Evolutionary conservation across 2,329 filamentous ascomycete species (phyloP).

Genomic region (Alternaria hordeiaustralica): DNA sequence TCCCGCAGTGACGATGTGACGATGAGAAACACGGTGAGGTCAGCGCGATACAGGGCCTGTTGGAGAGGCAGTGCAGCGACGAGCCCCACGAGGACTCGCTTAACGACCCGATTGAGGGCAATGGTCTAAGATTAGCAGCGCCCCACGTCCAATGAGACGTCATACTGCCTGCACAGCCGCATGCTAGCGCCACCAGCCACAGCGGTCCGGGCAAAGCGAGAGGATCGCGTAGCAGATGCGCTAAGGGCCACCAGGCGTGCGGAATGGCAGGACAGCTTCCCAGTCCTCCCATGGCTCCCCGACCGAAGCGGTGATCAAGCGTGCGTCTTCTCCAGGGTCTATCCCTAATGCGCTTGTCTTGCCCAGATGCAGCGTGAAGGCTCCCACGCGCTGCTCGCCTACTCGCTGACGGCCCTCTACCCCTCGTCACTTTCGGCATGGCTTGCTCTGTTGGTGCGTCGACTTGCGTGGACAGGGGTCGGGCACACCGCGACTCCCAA

Average conservation of each 20-base stretch:
- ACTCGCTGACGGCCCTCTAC: slow-evolving; percentile 30
- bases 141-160: slow-evolving; percentile 22
- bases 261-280: slow-evolving; percentile 19
- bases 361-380: slow-evolving; percentile 31
- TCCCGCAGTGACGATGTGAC: slow-evolving; percentile 15
- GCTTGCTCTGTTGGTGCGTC: slow-evolving; percentile 24
- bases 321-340: slow-evolving; percentile 26
- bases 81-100: slow-evolving; percentile 25
- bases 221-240: slow-evolving; percentile 27
- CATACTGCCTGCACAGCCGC: slow-evolving; percentile 27
- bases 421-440: slow-evolving; percentile 29
- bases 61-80: slow-evolving; percentile 20
- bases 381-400: slow-evolving; percentile 21
- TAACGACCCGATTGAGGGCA: slow-evolving; percentile 23
- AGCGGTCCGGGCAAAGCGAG: slow-evolving; percentile 34
- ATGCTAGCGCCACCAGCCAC: slow-evolving; percentile 29
- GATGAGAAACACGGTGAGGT: slow-evolving; percentile 36
- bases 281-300: slow-evolving; percentile 25
- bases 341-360: slow-evolving; percentile 41
- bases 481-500: slow-evolving; percentile 45
- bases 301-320: slow-evolving; percentile 42
- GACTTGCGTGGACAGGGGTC: slow-evolving; percentile 33
- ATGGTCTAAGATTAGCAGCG: slow-evolving; percentile 31
- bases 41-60: slow-evolving; percentile 27
- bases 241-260: slow-evolving; percentile 19